These are phyloP conservation scores for Dipodascopsis uninucleata DNA, from an alignment of 805 yeast species.

Conservation along the genomic window DNA sequence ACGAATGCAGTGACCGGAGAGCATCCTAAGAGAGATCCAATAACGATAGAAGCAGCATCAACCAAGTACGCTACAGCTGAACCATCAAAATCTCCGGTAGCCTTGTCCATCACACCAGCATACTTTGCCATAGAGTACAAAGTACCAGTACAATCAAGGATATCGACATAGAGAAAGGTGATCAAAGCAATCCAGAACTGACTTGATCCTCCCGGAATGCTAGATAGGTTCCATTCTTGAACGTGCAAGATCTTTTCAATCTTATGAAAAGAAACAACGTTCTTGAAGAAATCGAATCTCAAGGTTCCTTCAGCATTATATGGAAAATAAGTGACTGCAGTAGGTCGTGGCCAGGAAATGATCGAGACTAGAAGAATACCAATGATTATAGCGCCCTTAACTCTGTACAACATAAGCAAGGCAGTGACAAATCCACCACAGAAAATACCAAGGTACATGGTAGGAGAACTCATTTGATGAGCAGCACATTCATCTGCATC, in stretches of 20 bases:
- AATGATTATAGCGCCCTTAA: constrained; percentile 28
- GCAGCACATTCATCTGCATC: constrained; percentile 19
- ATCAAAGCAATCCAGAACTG: constrained; percentile 28
- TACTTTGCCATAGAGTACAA: constrained; percentile 29
- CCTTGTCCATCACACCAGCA: constrained; percentile 23
- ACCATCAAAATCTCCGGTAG: constrained; percentile 29
- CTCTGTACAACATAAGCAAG: constrained; percentile 24
- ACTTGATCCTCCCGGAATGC: constrained; percentile 24
- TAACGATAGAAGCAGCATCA: constrained; percentile 26
- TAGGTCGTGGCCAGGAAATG: constrained; percentile 28
- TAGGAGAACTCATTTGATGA: constrained; percentile 22
- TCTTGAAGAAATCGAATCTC: constrained; percentile 27
- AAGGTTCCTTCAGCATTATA: constrained; percentile 20
- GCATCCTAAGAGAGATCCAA: constrained; percentile 27
- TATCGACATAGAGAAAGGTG: constrained; percentile 29
- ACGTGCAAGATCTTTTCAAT: constrained; percentile 24
- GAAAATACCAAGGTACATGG: constrained; percentile 30
- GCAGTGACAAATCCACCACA: constrained; percentile 28
- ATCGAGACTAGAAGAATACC: constrained; percentile 28
- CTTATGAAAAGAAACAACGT: constrained; percentile 28
- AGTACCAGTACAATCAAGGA: constrained; percentile 29
- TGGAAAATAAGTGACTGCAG: constrained; percentile 28
- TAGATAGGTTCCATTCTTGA: constrained; percentile 25
- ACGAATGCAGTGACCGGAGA: constrained; percentile 30
- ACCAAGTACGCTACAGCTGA: constrained; percentile 29